Evolutionary conservation across 2,329 filamentous ascomycete genomes (phyloP), one percentile per base, ranked within the genome.

Genomic region (Ophiostoma montium): DNA sequence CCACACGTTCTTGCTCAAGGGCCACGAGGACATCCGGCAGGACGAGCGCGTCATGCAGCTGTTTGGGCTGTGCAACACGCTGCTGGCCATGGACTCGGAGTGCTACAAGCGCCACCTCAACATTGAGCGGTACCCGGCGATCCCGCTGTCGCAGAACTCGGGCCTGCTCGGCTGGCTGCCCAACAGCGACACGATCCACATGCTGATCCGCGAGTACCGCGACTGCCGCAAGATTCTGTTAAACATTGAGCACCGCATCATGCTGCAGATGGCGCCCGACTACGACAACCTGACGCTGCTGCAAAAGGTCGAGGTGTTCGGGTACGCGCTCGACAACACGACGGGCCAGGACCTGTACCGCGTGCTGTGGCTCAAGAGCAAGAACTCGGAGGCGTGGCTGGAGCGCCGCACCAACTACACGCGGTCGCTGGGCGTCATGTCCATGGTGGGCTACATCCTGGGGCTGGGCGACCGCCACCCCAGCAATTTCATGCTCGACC

Each of bases 391-490:
- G 65, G 84, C 90, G 2, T 99, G 92, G 92, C 80, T 99, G 32
- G 92, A 96, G 65, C 78, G 92, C 39, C 84, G 92, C 48, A 98
- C 94, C n/a, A 98, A 95, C 63, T 99, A 98, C 68, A 98, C 92
- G 16, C 84, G 92, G 51, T 96, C 90, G 1, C 74, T 98, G 2
- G 92, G 87, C 58, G 92, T 98, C 59, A 99, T 98, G 92, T 95
- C 88, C n/a, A 98, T 99, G 88, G 92, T 96, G n/a, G 92, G 92
- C 55, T 99, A 99, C 65, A 96, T 99, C 56, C 79, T 99, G 19
- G 94, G 92, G 52, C 73, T 99, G 13, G 92, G 92, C 49, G 92
- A 99, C 68, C 82, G 94, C 44, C 92, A 99, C 67, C 94, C 94
- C 35, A 95, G 88, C 53, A 99, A 99, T 65, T 70, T 99, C 60